phyloP scores from a whole-genome alignment of 1,284 basidiomycete species.

The Amylostereum areolatum region DNA sequence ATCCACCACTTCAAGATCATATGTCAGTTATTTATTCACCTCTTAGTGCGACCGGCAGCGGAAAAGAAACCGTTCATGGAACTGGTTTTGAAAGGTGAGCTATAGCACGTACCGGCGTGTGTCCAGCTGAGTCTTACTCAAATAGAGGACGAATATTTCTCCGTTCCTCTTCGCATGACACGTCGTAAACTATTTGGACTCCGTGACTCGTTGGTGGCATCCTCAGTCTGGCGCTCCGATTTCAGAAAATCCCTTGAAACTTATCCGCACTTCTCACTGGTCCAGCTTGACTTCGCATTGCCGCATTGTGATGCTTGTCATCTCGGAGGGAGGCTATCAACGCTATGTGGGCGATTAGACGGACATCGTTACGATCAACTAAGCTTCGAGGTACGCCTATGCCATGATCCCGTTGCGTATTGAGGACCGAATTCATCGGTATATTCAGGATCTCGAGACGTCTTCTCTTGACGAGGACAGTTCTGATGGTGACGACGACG shows the following conservation, averaged over 20 bases:
- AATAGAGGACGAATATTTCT: conserved; percentile 63
- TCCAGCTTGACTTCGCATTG: conserved; percentile 47
- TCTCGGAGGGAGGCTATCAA: conserved; percentile 63
- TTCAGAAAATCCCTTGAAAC: conserved; percentile 62
- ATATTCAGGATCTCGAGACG: too few species aligned
- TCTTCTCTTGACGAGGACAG: conserved; percentile 11
- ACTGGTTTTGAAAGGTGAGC: conserved; percentile 45
- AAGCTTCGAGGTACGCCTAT: conserved; percentile 46
- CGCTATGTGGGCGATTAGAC: conserved; percentile 46
- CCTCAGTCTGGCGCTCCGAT: conserved; percentile 70
- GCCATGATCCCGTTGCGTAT: not conserved
- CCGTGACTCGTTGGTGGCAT: conserved; percentile 67
- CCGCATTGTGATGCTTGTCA: conserved; percentile 76
- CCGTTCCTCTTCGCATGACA: conserved; percentile 54
- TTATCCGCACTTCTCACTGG: conserved; percentile 57
- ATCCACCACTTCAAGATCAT: conserved; percentile 78
- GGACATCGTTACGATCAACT: conserved; percentile 54
- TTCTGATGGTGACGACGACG: conserved; percentile 27
- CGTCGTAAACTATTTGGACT: conserved; percentile 63
- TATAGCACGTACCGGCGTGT: not conserved
- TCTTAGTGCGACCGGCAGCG: conserved; percentile 55
- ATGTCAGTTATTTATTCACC: conserved; percentile 79
- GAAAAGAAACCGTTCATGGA: conserved; percentile 52
- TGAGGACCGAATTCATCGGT: not conserved
- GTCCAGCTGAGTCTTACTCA: too few species aligned